These are phyloP conservation scores for Alternaria sp. DNA, from an alignment of 2,329 filamentous ascomycete genomes.

Conservation along the genomic window DNA sequence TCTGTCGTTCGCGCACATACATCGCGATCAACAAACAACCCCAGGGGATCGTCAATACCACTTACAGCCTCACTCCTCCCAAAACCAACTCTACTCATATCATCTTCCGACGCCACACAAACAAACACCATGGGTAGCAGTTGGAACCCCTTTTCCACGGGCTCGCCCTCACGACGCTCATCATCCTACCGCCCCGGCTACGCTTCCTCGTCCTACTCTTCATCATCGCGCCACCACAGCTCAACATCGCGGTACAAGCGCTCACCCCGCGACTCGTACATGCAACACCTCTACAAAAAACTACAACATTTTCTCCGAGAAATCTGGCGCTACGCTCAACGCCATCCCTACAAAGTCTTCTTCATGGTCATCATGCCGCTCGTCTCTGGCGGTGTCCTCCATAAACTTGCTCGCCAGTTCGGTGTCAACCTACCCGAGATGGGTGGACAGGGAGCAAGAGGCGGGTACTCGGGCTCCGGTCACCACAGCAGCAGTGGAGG, in stretches of 20 bases:
- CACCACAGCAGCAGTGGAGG: conserved; percentile 8
- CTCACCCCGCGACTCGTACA: conserved; percentile 78
- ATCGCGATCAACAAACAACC: conserved; percentile 5
- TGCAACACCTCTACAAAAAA: conserved; percentile 76
- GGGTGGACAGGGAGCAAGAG: conserved; percentile 40
- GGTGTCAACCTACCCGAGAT: conserved; percentile 77
- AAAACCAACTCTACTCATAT: conserved; percentile 22
- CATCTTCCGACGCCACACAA: background rate
- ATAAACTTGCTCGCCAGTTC: conserved; percentile 79
- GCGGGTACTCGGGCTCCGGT: conserved; percentile 33
- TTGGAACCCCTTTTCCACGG: conserved; percentile 47
- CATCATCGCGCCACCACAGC: conserved; percentile 52
- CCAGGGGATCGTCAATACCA: conserved; percentile 1
- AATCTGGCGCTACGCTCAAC: conserved; percentile 81
- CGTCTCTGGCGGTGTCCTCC: conserved; percentile 82
- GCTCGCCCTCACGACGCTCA: conserved; percentile 28
- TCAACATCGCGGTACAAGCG: conserved; percentile 81
- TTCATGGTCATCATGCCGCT: conserved; percentile 90
- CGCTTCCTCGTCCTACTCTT: conserved; percentile 41
- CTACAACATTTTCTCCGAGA: conserved; percentile 82
- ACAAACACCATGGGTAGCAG: conserved; percentile 39
- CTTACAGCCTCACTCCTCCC: conserved; percentile 16
- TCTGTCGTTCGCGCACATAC: conserved; percentile 20
- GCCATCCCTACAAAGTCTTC: conserved; percentile 88
- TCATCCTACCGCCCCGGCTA: conserved; percentile 43